Conservation (phyloP, 192 early-diverging fungal genomes). For the Piromyces finnis region DNA sequence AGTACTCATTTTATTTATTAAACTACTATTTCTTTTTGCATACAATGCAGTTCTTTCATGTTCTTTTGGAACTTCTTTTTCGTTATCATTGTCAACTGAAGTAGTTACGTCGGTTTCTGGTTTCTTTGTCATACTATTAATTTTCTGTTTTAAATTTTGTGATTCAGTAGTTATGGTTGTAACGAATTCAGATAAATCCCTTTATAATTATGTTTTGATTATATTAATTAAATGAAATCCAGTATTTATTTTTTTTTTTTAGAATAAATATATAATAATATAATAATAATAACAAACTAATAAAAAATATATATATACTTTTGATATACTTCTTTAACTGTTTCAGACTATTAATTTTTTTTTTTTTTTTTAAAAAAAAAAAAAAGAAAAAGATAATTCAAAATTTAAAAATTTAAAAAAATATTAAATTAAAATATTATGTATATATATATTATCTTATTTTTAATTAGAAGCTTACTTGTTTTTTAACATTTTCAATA, state of each 20-base stretch:
- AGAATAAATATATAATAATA: too few species aligned
- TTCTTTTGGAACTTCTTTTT: not conserved
- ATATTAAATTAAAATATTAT: too few species aligned
- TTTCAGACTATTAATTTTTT: not conserved
- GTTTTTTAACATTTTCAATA: not conserved
- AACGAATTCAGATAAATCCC: not conserved
- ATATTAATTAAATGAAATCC: too few species aligned
- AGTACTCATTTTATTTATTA: not conserved
- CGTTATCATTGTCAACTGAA: not conserved
- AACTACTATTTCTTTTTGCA: not conserved
- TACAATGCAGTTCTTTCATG: not conserved
- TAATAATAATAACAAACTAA: too few species aligned
- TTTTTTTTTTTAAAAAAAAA: too few species aligned
- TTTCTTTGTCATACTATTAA: not conserved
- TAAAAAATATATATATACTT: too few species aligned
- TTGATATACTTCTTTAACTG: not conserved
- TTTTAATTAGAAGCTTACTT: not conserved
- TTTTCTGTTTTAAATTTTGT: not conserved
- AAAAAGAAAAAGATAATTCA: too few species aligned
- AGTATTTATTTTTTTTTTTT: too few species aligned
- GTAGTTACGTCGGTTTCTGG: not conserved
- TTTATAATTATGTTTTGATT: too few species aligned
- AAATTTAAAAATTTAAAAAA: too few species aligned
- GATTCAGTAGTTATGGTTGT: not conserved
- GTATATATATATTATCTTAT: too few species aligned